These are phyloP conservation scores for Pugionium dolabratum DNA, from an alignment of 345 rosid species.

Conservation along the genomic window DNA sequence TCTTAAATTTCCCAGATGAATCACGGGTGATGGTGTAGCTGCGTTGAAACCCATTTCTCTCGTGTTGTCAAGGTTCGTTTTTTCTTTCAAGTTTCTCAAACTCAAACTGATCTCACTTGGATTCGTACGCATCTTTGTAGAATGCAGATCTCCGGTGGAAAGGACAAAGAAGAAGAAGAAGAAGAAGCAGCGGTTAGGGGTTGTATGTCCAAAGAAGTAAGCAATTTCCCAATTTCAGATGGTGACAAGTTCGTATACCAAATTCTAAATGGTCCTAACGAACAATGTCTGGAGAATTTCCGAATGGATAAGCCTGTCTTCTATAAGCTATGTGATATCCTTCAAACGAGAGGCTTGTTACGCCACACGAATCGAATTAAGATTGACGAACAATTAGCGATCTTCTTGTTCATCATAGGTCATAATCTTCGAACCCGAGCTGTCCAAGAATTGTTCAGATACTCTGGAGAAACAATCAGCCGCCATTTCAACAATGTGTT, in stretches of 20 bases:
- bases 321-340: conserved; percentile 73
- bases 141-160: conserved; percentile 50
- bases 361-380: conserved; percentile 90
- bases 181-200: conserved; percentile 45
- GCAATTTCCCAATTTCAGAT: conserved; percentile 43
- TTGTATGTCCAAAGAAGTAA: conserved; percentile 48
- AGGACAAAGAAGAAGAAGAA: conserved; percentile 41
- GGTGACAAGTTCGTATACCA: conserved; percentile 75
- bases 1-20: no score
- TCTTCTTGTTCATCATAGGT: conserved; percentile 78
- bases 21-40: background rate
- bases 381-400: conserved; percentile 90
- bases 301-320: conserved; percentile 91
- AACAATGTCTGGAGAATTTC: conserved; percentile 68
- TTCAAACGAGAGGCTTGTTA: conserved; percentile 69
- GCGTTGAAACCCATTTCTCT: background rate
- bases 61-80: no score
- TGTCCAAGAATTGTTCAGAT: conserved; percentile 71
- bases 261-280: conserved; percentile 67
- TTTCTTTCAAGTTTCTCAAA: no score
- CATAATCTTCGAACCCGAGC: conserved; percentile 89
- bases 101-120: no score
- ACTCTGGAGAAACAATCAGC: conserved; percentile 92
- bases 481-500: conserved; percentile 92
- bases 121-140: no score